These are phyloP conservation scores for Ophiocordyceps australis DNA, from an alignment of 2,329 filamentous ascomycete genomes.

Conservation along the genomic window DNA sequence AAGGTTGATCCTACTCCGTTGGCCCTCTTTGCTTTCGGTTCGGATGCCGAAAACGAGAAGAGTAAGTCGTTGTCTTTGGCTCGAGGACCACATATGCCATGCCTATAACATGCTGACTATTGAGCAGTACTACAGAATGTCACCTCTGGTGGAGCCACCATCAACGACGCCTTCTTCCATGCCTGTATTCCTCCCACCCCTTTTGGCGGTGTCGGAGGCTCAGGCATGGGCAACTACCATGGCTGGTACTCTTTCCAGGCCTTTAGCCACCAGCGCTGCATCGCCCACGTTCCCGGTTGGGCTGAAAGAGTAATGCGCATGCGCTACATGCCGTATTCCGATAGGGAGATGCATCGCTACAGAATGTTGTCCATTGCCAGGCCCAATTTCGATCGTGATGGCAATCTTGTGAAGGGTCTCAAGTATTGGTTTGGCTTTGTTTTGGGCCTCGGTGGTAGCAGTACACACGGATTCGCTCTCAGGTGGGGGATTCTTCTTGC, in stretches of 20 bases:
- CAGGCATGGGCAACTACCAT: slow-evolving; percentile 28
- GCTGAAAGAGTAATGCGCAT: slow-evolving; percentile 36
- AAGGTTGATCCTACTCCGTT: slow-evolving; percentile 69
- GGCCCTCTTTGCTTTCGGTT: slow-evolving; percentile 71
- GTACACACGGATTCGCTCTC: slow-evolving; percentile 28
- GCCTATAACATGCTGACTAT: slow-evolving; percentile 7
- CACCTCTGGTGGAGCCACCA: slow-evolving; percentile 29
- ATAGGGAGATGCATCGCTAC: slow-evolving; percentile 23
- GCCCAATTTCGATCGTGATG: slow-evolving; percentile 45
- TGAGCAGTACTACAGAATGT: slow-evolving; percentile 17
- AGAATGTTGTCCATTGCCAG: slow-evolving; percentile 21
- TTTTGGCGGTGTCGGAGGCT: slow-evolving; percentile 30
- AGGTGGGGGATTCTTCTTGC: slow-evolving; percentile 28
- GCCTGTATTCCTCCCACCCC: slow-evolving; percentile 20
- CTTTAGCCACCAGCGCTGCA: slow-evolving; percentile 20
- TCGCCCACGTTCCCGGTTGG: slow-evolving; percentile 18
- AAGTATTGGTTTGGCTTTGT: slow-evolving; percentile 35
- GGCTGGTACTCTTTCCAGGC: slow-evolving; percentile 26
- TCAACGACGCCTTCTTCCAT: slow-evolving; percentile 30
- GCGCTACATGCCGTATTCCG: slow-evolving; percentile 46
- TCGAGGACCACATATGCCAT: too few species aligned
- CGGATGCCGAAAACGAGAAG: slow-evolving; percentile 57
- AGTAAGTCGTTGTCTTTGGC: slow-evolving; percentile 33
- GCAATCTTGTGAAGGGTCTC: slow-evolving; percentile 29
- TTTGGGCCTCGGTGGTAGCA: slow-evolving; percentile 29